phyloP scores from a whole-genome alignment of 441 rosid genomes.

The Mallotus japonicus region DNA sequence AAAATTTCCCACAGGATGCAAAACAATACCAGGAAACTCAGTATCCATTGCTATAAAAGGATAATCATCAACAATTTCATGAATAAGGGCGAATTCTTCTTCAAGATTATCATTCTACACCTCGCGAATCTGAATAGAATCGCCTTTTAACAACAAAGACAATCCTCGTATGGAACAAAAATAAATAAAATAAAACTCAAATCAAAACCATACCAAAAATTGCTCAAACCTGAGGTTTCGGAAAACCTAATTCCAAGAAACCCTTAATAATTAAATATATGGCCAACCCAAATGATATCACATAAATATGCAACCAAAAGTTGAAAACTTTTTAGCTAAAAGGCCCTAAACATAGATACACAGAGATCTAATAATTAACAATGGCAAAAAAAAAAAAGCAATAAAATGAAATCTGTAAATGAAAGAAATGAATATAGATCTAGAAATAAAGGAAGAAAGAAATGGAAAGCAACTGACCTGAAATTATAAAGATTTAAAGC shows the following conservation, averaged over 20 bases:
- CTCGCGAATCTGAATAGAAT: conserved; percentile 26
- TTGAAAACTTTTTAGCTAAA: neutral
- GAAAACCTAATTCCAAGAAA: neutral
- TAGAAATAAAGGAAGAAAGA: neutral
- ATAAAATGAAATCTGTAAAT: neutral
- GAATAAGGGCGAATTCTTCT: conserved; percentile 46
- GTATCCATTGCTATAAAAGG: conserved; percentile 76
- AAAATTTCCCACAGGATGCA: conserved; percentile 48
- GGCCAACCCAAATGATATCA: conserved; percentile 11
- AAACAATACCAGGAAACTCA: conserved; percentile 68
- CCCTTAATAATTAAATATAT: conserved; percentile 4
- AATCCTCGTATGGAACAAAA: too few species aligned
- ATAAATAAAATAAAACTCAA: conserved; percentile 1
- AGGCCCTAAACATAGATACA: neutral
- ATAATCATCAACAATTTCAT: conserved; percentile 43
- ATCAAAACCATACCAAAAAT: conserved; percentile 10
- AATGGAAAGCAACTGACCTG: conserved; percentile 14
- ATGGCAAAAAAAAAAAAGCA: neutral
- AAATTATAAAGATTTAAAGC: neutral
- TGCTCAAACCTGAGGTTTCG: neutral
- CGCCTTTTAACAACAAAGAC: too few species aligned
- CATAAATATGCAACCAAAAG: conserved; percentile 24
- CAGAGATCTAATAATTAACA: neutral
- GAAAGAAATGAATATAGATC: neutral
- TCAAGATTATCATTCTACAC: conserved; percentile 66